A percentile compares a stretch with the other conserved stretches of the same genome.
Evolutionary conservation across 768 basidiomycete species (phyloP).

Genomic region (Royoungia palumana): DNA sequence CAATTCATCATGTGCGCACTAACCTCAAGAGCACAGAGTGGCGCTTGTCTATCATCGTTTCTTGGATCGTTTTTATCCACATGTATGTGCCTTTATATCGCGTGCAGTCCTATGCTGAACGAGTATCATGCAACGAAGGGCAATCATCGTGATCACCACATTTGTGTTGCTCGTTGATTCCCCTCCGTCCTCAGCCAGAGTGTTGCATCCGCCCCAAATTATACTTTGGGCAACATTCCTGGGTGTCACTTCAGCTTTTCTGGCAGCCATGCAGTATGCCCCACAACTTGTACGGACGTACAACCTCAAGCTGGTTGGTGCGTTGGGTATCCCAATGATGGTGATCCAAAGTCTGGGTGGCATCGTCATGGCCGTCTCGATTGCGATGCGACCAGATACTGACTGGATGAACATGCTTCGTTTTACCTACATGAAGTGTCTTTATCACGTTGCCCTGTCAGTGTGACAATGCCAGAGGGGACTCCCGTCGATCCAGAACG

Average conservation of each 20-base stretch:
- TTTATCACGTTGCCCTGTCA: too few relatives aligned
- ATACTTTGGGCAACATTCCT: constrained; percentile 80
- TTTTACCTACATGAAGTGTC: too few relatives aligned
- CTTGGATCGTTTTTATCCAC: constrained; percentile 68
- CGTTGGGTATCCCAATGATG: constrained; percentile 95
- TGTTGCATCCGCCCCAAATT: constrained; percentile 38
- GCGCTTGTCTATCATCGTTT: constrained; percentile 71
- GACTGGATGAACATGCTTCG: constrained; percentile 73
- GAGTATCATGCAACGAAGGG: background rate
- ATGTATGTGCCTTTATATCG: constrained; percentile 50
- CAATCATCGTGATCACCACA: constrained; percentile 57
- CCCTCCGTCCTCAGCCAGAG: constrained; percentile 34
- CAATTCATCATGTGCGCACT: constrained; percentile 42
- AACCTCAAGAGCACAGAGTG: constrained; percentile 63
- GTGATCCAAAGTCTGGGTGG: constrained; percentile 89
- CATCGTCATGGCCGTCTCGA: constrained; percentile 79
- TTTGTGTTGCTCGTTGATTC: constrained; percentile 55
- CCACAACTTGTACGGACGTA: constrained; percentile 87
- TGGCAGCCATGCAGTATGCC: constrained; percentile 82
- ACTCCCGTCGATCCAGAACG: too few relatives aligned
- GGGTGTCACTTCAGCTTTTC: constrained; percentile 73
- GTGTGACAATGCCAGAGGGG: too few relatives aligned
- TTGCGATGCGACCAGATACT: constrained; percentile 74
- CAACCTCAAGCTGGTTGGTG: constrained; percentile 76
- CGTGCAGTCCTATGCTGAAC: background rate